Percentiles rank a stretch among this genome's conserved stretches.
Evolutionary conservation across 257 asterid genomes (phyloP).

Genomic region (Nyctanthes arbortristis): DNA sequence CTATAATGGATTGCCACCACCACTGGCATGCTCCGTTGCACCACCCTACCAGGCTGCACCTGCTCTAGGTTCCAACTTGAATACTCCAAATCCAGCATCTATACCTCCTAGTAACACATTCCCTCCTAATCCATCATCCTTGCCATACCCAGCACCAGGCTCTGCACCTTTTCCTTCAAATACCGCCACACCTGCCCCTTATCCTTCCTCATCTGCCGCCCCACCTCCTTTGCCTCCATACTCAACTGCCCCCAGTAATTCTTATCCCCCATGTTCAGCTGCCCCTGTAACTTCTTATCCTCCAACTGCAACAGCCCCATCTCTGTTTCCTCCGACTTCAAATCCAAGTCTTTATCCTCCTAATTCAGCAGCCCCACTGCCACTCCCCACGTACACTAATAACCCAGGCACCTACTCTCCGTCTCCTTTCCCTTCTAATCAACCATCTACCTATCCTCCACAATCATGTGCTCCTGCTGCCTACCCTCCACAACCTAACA

Average conservation of each 20-base stretch:
- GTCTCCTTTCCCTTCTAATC: conserved; percentile 8
- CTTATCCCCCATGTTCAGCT: conserved; percentile 9
- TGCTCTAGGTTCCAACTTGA: neutral
- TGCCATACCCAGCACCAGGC: neutral
- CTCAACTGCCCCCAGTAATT: conserved; percentile 20
- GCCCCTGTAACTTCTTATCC: conserved; percentile 20
- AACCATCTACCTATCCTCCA: conserved; percentile 26
- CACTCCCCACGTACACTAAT: conserved; percentile 27
- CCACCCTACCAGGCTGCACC: conserved; percentile 14
- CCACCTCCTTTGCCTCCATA: conserved; percentile 38
- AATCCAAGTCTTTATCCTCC: conserved; percentile 24
- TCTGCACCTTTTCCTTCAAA: conserved; percentile 20
- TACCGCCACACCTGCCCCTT: neutral
- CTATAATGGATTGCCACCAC: conserved; percentile 25
- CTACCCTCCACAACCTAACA: conserved; percentile 24
- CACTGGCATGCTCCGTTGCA: neutral
- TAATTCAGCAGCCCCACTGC: conserved; percentile 13
- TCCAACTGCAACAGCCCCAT: neutral
- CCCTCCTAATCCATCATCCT: conserved; percentile 29
- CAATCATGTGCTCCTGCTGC: conserved; percentile 1
- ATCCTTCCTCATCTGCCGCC: conserved; percentile 2
- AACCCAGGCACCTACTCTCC: conserved; percentile 27
- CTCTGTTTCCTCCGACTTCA: neutral
- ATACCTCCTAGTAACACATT: conserved; percentile 21
- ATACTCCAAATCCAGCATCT: conserved; percentile 3